Evolutionary conservation across 441 rosid species (phyloP).

Genomic region (Corymbia citriodora): DNA sequence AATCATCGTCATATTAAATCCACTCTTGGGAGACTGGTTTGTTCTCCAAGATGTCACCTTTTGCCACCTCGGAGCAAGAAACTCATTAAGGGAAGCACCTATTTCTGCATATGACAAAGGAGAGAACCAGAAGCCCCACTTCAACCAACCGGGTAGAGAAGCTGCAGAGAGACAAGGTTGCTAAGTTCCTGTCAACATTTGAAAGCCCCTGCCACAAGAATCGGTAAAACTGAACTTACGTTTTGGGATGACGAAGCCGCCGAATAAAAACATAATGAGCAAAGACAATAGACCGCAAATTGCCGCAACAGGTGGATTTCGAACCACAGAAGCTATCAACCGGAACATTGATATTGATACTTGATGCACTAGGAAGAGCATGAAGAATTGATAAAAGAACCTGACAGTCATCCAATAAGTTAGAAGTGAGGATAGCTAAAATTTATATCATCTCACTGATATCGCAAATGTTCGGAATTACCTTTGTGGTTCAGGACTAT

Average conservation of each 20-base stretch:
- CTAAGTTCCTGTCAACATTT: background rate
- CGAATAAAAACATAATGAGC: background rate
- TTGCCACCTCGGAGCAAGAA: background rate
- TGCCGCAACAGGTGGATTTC: slow-evolving; percentile 15
- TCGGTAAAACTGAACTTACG: background rate
- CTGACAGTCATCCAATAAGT: background rate
- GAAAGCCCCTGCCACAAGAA: background rate
- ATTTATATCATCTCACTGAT: background rate
- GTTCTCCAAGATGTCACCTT: background rate
- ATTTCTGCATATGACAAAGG: background rate
- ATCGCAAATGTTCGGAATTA: background rate
- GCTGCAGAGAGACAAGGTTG: background rate
- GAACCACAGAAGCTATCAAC: background rate
- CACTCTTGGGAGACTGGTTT: background rate
- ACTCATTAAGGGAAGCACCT: background rate
- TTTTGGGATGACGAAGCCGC: background rate
- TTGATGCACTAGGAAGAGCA: slow-evolving; percentile 8
- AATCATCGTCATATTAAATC: background rate
- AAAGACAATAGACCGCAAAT: slow-evolving; percentile 5
- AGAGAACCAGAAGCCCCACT: background rate
- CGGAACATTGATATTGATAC: slow-evolving; percentile 10
- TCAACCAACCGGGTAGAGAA: background rate
- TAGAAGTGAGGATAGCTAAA: background rate
- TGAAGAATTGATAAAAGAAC: slow-evolving; percentile 6
- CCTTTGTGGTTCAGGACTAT: slow-evolving; percentile 11